A percentile compares a stretch with the other conserved stretches of the same genome.
phyloP scores from a whole-genome alignment of 2,329 filamentous ascomycete genomes.

The Pestalotiopsis sp. region DNA sequence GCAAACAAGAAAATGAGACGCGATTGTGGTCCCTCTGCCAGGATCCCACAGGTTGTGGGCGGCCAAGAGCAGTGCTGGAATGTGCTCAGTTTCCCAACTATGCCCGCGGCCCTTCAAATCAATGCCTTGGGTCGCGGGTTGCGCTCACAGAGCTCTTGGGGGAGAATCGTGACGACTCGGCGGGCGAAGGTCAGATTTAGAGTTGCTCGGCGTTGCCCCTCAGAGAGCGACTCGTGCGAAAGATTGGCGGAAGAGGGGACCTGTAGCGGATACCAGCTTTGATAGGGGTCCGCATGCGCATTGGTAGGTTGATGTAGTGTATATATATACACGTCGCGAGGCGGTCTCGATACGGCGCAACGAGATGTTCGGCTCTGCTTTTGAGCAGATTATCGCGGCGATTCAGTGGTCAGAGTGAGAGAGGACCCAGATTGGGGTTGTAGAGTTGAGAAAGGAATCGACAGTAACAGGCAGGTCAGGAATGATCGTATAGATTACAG shows the following conservation, averaged over 20 bases:
- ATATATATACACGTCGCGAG: neutral
- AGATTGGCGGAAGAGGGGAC: slow-evolving; percentile 2
- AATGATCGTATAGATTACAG: neutral
- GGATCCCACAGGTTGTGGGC: neutral
- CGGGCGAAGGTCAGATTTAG: neutral
- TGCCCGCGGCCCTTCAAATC: neutral
- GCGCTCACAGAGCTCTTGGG: neutral
- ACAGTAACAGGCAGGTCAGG: neutral
- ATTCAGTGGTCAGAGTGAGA: neutral
- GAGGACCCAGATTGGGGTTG: neutral
- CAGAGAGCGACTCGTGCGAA: slow-evolving; percentile 1
- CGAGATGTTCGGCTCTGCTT: neutral
- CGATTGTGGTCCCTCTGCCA: neutral
- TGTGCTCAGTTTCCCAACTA: neutral
- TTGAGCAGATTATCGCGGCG: neutral
- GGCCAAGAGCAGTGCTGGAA: neutral
- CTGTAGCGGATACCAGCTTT: neutral
- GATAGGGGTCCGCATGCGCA: neutral
- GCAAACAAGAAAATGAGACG: neutral
- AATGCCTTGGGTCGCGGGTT: neutral
- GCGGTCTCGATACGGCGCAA: neutral
- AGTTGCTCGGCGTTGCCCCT: neutral
- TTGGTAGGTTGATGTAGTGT: neutral
- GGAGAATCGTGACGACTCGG: neutral
- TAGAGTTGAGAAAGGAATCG: neutral